phyloP scores from a whole-genome alignment of 2,329 filamentous ascomycete genomes.

The Albophoma yamanashiensis region DNA sequence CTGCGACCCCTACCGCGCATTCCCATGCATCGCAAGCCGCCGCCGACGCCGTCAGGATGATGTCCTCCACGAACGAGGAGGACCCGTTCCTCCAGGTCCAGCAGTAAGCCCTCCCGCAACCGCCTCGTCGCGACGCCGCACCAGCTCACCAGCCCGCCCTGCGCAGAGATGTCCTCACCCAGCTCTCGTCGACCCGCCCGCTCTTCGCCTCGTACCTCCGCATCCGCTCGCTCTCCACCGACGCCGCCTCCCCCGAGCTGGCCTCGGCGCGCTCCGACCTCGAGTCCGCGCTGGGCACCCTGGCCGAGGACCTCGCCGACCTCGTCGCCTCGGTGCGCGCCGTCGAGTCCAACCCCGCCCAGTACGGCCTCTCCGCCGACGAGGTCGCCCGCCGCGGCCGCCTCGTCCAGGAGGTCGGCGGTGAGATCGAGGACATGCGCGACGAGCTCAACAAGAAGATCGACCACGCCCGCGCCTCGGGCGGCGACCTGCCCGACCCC shows the following conservation, averaged over 20 bases:
- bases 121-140: not conserved
- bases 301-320: constrained; percentile 79
- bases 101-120: constrained; percentile 35
- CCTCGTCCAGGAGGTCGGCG: constrained; percentile 80
- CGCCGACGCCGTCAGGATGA: constrained; percentile 35
- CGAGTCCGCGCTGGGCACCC: constrained; percentile 50
- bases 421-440: constrained; percentile 82
- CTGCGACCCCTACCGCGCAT: not conserved
- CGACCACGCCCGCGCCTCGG: constrained; percentile 19
- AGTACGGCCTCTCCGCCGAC: constrained; percentile 72
- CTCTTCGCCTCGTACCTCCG: constrained; percentile 92
- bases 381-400: constrained; percentile 73
- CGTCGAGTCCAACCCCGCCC: constrained; percentile 76
- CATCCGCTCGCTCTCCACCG: constrained; percentile 76
- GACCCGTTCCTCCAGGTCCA: constrained; percentile 66
- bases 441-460: constrained; percentile 61
- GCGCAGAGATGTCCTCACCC: constrained; percentile 72
- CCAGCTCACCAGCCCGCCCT: not conserved
- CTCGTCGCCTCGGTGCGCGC: constrained; percentile 78
- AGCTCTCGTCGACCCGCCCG: constrained; percentile 70
- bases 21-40: constrained; percentile 11
- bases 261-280: constrained; percentile 66
- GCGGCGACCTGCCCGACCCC: constrained; percentile 41
- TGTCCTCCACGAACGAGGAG: constrained; percentile 57
- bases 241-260: constrained; percentile 70